These are phyloP conservation scores for Venturiaceae sp. DNA, from an alignment of 2,329 filamentous ascomycete genomes.

Conservation along the genomic window DNA sequence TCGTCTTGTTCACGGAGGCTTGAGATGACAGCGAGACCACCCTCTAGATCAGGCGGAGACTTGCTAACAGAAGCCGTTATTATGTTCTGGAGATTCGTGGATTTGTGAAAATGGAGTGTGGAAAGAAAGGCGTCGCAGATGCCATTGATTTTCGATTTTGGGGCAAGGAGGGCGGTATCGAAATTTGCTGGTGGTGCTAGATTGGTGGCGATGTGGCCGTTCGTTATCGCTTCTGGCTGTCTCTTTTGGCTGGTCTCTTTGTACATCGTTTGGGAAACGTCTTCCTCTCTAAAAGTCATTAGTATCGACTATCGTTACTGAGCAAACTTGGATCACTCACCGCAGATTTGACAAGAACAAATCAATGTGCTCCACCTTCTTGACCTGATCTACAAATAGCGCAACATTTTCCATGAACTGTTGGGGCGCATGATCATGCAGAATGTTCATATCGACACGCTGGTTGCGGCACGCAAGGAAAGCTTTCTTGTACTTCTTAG, in stretches of 20 bases:
- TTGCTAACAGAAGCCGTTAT: slow-evolving; percentile 96
- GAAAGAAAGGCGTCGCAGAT: slow-evolving; percentile 80
- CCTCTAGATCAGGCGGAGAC: slow-evolving; percentile 76
- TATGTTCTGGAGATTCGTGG: slow-evolving; percentile 72
- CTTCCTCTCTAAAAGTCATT: slow-evolving; percentile 54
- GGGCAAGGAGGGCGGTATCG: slow-evolving; percentile 8
- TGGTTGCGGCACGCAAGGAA: slow-evolving; percentile 86
- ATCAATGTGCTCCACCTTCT: slow-evolving; percentile 74
- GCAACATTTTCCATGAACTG: slow-evolving; percentile 72
- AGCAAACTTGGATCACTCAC: slow-evolving; percentile 33
- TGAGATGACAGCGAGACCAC: slow-evolving; percentile 71
- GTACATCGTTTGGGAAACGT: slow-evolving; percentile 91
- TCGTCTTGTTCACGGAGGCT: slow-evolving; percentile 57
- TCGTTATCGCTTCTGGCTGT: not conserved
- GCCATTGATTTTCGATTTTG: slow-evolving; percentile 62
- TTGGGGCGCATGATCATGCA: slow-evolving; percentile 84
- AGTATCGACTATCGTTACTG: not conserved
- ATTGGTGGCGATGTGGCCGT: not conserved
- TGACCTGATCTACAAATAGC: slow-evolving; percentile 75
- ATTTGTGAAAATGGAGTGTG: slow-evolving; percentile 51
- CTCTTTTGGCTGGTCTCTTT: slow-evolving; percentile 53
- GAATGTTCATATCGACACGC: slow-evolving; percentile 93
- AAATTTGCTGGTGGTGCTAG: not conserved
- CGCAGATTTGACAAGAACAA: slow-evolving; percentile 80
- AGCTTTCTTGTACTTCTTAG: slow-evolving; percentile 71